Conservation (phyloP, 2,329 filamentous ascomycete genomes). For the Aspergillus ochraceus region DNA sequence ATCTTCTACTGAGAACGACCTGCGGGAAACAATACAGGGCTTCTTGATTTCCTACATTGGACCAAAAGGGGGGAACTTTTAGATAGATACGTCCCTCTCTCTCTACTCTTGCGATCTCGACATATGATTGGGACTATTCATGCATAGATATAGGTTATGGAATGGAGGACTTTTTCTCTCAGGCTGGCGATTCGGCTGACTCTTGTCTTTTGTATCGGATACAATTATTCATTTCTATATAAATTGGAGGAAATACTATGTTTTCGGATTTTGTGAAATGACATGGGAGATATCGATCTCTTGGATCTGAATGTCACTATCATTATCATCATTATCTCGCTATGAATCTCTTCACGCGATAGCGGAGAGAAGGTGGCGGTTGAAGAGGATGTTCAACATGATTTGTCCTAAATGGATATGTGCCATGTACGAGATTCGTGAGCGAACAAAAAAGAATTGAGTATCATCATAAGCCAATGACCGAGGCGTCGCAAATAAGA, state of each 20-base stretch:
- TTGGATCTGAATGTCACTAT: background rate
- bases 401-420: background rate
- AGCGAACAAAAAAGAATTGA: background rate
- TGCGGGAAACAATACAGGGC: background rate
- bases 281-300: too few relatives aligned
- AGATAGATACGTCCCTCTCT: background rate
- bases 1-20: background rate
- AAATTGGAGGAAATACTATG: background rate
- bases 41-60: background rate
- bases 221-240: background rate
- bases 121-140: background rate
- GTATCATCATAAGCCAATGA: background rate
- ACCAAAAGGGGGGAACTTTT: background rate
- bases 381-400: background rate
- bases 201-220: background rate
- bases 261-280: too few relatives aligned
- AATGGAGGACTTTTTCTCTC: background rate
- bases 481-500: too few relatives aligned
- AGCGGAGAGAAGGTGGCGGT: background rate
- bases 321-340: too few relatives aligned
- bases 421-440: background rate
- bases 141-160: background rate
- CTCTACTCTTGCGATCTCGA: background rate
- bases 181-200: background rate
- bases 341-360: background rate